Conservation (phyloP, 2,329 filamentous ascomycete species). For the Neofusicoccum ribis region DNA sequence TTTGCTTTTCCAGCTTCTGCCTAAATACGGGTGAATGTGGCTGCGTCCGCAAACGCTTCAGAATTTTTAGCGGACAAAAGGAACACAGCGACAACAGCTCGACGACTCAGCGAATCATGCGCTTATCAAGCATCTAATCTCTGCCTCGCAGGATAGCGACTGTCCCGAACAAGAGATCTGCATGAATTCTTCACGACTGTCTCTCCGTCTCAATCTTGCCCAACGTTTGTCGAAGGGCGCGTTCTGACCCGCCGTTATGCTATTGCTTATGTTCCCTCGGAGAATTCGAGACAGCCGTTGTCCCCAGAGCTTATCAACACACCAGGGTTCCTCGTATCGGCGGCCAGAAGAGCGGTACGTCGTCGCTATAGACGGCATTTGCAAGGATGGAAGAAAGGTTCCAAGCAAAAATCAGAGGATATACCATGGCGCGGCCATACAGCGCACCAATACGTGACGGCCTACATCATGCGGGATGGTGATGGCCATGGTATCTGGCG, state of each 20-base stretch:
- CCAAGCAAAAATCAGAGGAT: no score
- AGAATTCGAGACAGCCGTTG: background rate
- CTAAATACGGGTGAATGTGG: background rate
- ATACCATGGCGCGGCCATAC: no score
- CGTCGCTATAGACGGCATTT: background rate
- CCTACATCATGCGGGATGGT: no score
- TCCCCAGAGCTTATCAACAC: background rate
- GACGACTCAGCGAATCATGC: conserved; percentile 7
- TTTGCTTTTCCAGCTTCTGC: background rate
- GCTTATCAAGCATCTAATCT: background rate
- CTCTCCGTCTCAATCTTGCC: background rate
- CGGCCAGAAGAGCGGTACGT: no score
- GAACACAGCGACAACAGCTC: background rate
- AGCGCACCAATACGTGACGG: no score
- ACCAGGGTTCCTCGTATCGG: background rate
- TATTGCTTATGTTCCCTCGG: background rate
- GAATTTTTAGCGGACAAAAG: background rate
- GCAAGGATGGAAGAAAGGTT: background rate
- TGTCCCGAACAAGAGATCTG: background rate
- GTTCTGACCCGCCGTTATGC: no score
- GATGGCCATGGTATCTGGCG: no score
- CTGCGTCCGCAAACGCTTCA: background rate
- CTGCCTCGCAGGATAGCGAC: background rate
- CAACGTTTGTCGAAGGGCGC: background rate
- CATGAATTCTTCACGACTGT: background rate